Conservation (phyloP, 148 eudicot genomes). For the Linanthus parryae region DNA sequence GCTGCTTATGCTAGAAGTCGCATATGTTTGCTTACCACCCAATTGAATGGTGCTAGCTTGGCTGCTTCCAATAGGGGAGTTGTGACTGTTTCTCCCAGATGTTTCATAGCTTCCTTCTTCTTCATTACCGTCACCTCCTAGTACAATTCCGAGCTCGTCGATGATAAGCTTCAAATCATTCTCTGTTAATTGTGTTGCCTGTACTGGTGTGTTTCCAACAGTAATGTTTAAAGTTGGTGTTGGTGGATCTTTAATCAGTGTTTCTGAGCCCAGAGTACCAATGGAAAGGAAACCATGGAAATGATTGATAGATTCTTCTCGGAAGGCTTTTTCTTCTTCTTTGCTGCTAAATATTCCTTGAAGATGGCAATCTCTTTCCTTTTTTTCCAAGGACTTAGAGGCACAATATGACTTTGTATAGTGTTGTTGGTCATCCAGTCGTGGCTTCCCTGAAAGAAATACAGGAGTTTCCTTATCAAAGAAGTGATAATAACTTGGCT, state of each 20-base stretch:
- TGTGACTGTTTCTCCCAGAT: slow-evolving; percentile 72
- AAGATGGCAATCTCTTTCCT: slow-evolving; percentile 36
- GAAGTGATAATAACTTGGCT: neutral
- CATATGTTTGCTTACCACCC: slow-evolving; percentile 51
- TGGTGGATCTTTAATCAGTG: slow-evolving; percentile 38
- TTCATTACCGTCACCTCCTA: slow-evolving; percentile 46
- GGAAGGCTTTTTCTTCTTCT: slow-evolving; percentile 44
- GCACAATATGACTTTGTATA: slow-evolving; percentile 42
- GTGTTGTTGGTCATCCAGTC: slow-evolving; percentile 39
- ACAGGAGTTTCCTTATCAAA: slow-evolving; percentile 25
- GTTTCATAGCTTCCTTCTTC: slow-evolving; percentile 26
- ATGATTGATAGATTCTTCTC: slow-evolving; percentile 43
- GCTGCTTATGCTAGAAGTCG: slow-evolving; percentile 36
- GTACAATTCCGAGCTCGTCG: slow-evolving; percentile 72
- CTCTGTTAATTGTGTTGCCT: slow-evolving; percentile 58
- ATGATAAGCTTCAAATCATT: slow-evolving; percentile 70
- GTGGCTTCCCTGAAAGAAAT: slow-evolving; percentile 48
- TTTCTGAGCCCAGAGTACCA: slow-evolving; percentile 75
- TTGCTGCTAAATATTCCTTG: slow-evolving; percentile 51
- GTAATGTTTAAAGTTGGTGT: slow-evolving; percentile 76
- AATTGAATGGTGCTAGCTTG: slow-evolving; percentile 68
- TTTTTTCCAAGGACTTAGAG: slow-evolving; percentile 35
- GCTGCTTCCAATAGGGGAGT: slow-evolving; percentile 63
- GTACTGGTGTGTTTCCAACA: slow-evolving; percentile 55
- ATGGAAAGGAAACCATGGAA: slow-evolving; percentile 91